Base-by-base conservation (phyloP, 1,139 yeast genomes). In the Debaryomyces subglobosus region DNA sequence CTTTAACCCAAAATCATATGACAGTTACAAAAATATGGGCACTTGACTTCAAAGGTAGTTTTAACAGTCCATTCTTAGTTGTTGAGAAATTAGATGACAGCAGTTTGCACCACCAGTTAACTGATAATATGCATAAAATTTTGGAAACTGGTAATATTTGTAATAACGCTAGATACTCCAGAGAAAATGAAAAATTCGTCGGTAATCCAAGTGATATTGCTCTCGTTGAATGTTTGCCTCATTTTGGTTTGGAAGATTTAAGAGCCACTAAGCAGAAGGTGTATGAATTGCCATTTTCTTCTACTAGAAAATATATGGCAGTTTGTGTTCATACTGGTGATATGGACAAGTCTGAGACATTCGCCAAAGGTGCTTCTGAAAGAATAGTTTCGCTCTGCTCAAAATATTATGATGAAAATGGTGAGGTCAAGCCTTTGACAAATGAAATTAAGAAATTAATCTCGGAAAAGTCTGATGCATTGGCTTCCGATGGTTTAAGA, bases 121-220 rank as follows among this genome's bases (percentile, higher is more conserved):
- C 86, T 9, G 65, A 71, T 18, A 86, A 84, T 61, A 75, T 85
- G 44, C 71, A 62, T 41, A 71, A 72, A 49, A 74, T 86, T 13
- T 70, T 91, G 56, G 85, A 82, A 59, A 76, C 84, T 42, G 96
- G 95, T 13, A 84, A 81, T 56, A 68, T 89, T 45, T 92, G 97
- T 72, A 92, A 92, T 70, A 90, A 91, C 62, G 82, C 96, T 20
- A 77, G 79, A 54, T 86, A 69, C 54, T 86, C 95, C 0, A 69
- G 73, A 15, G 96, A 88, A 59, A 80, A 79, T 60, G 89, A 83
- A 53, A 85, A 81, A 59, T 86, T 71, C 59, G 83, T 89, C 47
- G 99, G 98, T 34, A 94, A 92, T 65, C 96, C 99, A 40, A 89
- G 96, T 29, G 99, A 94, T 68, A 84, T 91, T 59, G 98, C 98